Base-by-base conservation (phyloP, 305 asterid species). In the Fraxinus xanthoxyloides region DNA sequence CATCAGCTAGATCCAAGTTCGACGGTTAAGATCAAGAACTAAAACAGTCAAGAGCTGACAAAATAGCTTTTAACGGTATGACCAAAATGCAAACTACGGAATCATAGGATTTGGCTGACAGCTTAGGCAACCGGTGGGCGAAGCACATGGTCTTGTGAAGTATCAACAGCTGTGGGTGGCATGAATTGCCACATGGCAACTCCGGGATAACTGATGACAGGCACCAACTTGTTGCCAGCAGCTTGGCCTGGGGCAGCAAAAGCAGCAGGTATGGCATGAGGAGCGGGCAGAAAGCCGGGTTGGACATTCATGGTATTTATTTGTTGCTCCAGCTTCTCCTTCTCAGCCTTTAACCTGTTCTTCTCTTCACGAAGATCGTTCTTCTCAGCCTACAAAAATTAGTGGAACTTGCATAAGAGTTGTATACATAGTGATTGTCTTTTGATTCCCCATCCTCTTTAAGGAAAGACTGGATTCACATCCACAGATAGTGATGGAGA, bases 351-450 rank as follows among this genome's bases (percentile, higher is more conserved):
- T n/a, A 95, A 87, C 92, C 97, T 90, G 84, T 91, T 98, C 85
- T 95, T 95, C 86, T 95, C 99, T 80, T 94, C 98, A 32, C 99
- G 96, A 77, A 95, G 97, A 88, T 95, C 97, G n/a, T 88, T 94
- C 87, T 95, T 94, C 90, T 95, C 97, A 63, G 89, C 83, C 99
- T 95, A 81, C 79, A 84, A 65, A 79, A 9, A 38, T 43, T 13
- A 75, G 38, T 17, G 51, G 32, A 40, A 83, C 9, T 32, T 61
- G 24, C 21, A 79, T 65, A 12, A 75, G 35, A 5, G 38, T 69
- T 13, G 75, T 10, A 28, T 30, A 10, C 21, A 4, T 30, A 28
- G 38, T 56, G 17, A 54, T 74, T 15, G 56, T 72, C 72, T 79
- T 30, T 5, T 38, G 17, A 38, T 13, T 26, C 78, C 23, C n/a